Percentiles rank a stretch among this genome's conserved stretches.
Conservation (phyloP, 305 asterid genomes). For the Solanum hybrid region DNA sequence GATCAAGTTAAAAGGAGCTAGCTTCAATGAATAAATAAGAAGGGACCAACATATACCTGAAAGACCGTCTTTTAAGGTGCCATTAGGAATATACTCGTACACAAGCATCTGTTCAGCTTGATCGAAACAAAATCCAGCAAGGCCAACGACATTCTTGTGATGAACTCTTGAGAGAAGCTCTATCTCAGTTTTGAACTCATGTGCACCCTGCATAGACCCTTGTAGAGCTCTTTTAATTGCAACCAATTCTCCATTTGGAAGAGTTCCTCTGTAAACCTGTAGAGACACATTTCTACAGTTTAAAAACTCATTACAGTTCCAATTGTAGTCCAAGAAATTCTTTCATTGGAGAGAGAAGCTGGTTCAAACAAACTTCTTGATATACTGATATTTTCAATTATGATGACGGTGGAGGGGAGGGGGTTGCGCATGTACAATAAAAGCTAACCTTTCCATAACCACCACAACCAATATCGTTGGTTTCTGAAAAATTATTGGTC, state of each 20-base stretch:
- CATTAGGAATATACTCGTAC: slow-evolving; percentile 58
- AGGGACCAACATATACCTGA: slow-evolving; percentile 36
- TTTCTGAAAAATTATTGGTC: slow-evolving; percentile 65
- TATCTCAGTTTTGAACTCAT: slow-evolving; percentile 77
- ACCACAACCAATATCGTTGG: slow-evolving; percentile 62
- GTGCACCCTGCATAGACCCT: slow-evolving; percentile 62
- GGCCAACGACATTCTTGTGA: slow-evolving; percentile 68
- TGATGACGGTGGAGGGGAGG: neutral
- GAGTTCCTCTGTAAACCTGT: slow-evolving; percentile 67
- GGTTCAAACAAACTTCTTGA: neutral
- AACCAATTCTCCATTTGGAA: slow-evolving; percentile 44
- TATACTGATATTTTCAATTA: neutral
- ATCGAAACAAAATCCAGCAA: slow-evolving; percentile 68
- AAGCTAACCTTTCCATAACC: slow-evolving; percentile 79
- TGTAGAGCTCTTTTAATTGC: slow-evolving; percentile 73
- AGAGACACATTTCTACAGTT: neutral
- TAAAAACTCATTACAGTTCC: neutral
- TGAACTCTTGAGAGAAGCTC: slow-evolving; percentile 92
- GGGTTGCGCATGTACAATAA: neutral
- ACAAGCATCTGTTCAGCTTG: slow-evolving; percentile 72
- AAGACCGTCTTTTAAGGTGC: slow-evolving; percentile 67
- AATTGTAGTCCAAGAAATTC: neutral
- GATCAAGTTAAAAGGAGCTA: neutral
- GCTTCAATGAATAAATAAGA: neutral
- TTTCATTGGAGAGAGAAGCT: neutral